Percentiles rank a stretch among this genome's conserved stretches.
Conservation (phyloP, 169 alveolate species). For the Plasmodium vivax region DNA sequence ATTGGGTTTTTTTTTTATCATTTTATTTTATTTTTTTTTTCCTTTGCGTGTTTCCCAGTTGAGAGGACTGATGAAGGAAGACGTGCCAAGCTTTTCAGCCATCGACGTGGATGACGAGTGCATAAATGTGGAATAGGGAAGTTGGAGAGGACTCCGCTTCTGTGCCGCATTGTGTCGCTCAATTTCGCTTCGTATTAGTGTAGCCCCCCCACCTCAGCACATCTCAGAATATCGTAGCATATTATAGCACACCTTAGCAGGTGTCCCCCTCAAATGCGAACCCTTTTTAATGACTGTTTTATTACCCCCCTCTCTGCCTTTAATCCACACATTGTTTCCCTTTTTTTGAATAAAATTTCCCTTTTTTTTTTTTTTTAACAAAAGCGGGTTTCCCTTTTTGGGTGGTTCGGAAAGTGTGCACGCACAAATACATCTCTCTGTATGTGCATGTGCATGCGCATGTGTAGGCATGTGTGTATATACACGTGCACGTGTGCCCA, state of each 20-base stretch:
- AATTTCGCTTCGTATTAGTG: neutral
- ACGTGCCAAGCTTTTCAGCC: conserved; percentile 71
- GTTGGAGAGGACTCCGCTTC: neutral
- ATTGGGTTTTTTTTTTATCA: conserved; percentile 1
- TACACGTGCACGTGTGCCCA: neutral
- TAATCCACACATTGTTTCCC: neutral
- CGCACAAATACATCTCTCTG: neutral
- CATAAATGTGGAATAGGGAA: conserved; percentile 60
- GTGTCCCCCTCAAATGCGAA: neutral
- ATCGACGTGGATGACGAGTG: conserved; percentile 72
- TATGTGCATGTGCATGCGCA: neutral
- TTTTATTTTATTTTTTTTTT: neutral
- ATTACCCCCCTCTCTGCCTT: neutral
- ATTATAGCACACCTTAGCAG: neutral
- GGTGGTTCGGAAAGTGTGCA: neutral
- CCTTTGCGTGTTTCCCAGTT: conserved; percentile 16
- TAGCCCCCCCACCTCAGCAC: neutral
- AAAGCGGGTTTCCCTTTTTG: neutral
- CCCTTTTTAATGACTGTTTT: neutral
- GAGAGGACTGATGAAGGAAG: conserved; percentile 72
- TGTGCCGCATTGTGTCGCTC: neutral
- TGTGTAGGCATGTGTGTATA: neutral
- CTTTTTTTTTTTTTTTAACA: neutral
- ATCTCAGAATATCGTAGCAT: neutral
- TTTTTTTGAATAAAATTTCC: neutral